phyloP scores from a whole-genome alignment of 345 rosid genomes.

The Toxicodendron radicans region DNA sequence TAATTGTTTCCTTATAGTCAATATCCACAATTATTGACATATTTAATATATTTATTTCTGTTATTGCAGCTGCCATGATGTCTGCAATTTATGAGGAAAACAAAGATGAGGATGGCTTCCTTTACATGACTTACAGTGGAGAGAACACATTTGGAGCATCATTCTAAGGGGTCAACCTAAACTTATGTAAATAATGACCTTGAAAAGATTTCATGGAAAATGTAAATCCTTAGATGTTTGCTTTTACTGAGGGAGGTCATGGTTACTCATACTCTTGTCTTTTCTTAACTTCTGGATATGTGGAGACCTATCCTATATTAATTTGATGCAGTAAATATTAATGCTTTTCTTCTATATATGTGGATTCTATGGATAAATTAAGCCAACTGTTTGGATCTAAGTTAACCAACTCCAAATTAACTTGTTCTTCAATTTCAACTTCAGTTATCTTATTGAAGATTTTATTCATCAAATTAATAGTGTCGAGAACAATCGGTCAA shows the following conservation, averaged over 20 bases:
- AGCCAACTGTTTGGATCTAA: neutral
- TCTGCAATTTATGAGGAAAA: conserved; percentile 64
- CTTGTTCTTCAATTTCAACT: too few species aligned
- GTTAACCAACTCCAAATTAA: neutral
- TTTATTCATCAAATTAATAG: too few species aligned
- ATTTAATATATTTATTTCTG: neutral
- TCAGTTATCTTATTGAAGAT: too few species aligned
- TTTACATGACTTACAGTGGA: conserved; percentile 68
- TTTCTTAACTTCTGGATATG: neutral
- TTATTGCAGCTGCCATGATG: conserved; percentile 61
- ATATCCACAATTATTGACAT: neutral
- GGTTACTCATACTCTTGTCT: neutral
- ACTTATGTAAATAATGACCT: conserved; percentile 4
- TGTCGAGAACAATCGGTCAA: too few species aligned
- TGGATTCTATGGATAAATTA: neutral
- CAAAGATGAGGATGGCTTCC: conserved; percentile 72
- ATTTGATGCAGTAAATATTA: conserved; percentile 13
- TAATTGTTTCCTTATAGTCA: neutral
- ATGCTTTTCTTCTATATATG: conserved; percentile 1
- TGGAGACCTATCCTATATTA: neutral
- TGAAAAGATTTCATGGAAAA: neutral
- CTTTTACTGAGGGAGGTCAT: conserved; percentile 4
- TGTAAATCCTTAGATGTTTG: conserved; percentile 23
- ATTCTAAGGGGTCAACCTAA: conserved; percentile 13
- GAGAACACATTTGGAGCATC: conserved; percentile 61